Evolutionary conservation across 2,329 filamentous ascomycete genomes (phyloP).

Genomic region (Chaetomium olivaceum): DNA sequence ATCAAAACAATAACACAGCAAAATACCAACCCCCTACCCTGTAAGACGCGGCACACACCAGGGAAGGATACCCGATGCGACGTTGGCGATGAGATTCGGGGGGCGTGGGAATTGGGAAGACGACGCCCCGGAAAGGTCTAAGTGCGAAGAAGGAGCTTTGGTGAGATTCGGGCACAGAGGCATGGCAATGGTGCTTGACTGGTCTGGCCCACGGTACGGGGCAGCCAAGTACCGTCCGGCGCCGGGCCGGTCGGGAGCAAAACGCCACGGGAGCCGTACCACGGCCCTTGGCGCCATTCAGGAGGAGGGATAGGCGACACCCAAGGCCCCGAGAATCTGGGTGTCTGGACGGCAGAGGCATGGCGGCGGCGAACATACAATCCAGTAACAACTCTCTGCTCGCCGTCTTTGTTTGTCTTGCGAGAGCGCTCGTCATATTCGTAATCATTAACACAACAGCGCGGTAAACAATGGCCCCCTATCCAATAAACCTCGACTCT

Average conservation of each 20-base stretch:
- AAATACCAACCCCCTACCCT: neutral
- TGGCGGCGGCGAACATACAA: neutral
- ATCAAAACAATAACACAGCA: neutral
- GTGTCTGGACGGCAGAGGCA: neutral
- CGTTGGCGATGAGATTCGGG: neutral
- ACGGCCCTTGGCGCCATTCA: neutral
- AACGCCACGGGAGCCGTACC: neutral
- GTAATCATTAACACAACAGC: neutral
- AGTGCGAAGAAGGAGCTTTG: too few species aligned
- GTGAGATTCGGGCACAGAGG: neutral
- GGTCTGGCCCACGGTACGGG: neutral
- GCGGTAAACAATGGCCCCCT: slow-evolving; percentile 1
- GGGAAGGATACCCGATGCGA: neutral
- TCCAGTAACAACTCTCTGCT: neutral
- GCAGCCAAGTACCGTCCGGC: neutral
- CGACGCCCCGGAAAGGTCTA: neutral
- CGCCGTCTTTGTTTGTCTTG: neutral
- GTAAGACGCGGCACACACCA: neutral
- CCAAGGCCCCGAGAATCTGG: neutral
- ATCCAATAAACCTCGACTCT: neutral
- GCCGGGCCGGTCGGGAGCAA: neutral
- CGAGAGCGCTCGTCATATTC: neutral
- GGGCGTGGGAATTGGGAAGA: neutral
- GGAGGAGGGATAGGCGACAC: neutral
- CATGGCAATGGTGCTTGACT: neutral